Percentiles rank a stretch among this genome's conserved stretches.
Evolutionary conservation across 352 stramenopile genomes (phyloP).

Genomic region (Phytophthora nicotianae): DNA sequence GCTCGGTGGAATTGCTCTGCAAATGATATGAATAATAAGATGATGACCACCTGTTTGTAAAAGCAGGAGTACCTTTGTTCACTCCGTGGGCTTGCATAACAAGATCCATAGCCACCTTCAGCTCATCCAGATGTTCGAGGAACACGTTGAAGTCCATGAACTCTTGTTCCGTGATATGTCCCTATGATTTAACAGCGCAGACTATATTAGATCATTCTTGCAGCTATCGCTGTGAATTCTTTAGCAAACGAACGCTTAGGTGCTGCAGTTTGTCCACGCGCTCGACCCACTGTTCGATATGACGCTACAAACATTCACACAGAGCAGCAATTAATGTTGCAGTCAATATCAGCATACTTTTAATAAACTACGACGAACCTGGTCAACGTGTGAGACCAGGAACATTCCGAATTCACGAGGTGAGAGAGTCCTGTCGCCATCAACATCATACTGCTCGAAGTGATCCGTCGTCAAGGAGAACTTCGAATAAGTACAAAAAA

Average conservation of each 20-base stretch:
- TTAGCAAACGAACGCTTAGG: slow-evolving; percentile 47
- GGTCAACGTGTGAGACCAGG: slow-evolving; percentile 83
- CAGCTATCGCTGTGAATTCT: neutral
- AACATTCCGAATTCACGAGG: slow-evolving; percentile 89
- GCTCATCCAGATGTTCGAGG: slow-evolving; percentile 81
- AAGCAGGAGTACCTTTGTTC: slow-evolving; percentile 69
- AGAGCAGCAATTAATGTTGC: neutral
- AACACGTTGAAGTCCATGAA: slow-evolving; percentile 88
- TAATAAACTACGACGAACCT: slow-evolving; percentile 39
- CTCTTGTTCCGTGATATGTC: slow-evolving; percentile 74
- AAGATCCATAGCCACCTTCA: slow-evolving; percentile 86
- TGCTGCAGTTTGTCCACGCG: slow-evolving; percentile 72
- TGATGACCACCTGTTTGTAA: neutral
- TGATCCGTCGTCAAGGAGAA: slow-evolving; percentile 68
- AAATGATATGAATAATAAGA: neutral
- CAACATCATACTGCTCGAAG: slow-evolving; percentile 91
- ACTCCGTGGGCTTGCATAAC: slow-evolving; percentile 83
- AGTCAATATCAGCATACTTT: neutral
- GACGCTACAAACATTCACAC: slow-evolving; percentile 5
- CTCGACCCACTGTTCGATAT: slow-evolving; percentile 83
- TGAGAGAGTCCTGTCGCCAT: slow-evolving; percentile 80
- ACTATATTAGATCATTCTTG: neutral
- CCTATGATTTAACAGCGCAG: slow-evolving; percentile 31
- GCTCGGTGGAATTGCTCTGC: slow-evolving; percentile 84
- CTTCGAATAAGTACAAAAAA: neutral